A percentile compares a stretch with the other conserved stretches of the same genome.
Evolutionary conservation across 371 early-diverging fungal species (phyloP).

Genomic region (Coemansia sp.): DNA sequence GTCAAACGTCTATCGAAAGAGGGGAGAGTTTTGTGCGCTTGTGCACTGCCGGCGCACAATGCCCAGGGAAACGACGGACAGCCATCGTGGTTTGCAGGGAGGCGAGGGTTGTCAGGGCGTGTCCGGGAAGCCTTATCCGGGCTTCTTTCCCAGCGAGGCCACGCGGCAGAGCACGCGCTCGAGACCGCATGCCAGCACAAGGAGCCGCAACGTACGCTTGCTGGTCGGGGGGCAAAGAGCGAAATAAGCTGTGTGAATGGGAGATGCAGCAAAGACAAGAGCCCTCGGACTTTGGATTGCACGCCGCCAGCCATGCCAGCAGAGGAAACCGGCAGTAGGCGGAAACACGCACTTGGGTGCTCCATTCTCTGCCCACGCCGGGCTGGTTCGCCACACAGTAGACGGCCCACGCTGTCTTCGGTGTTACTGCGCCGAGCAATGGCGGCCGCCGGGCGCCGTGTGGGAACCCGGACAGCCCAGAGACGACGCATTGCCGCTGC

Average conservation of each 20-base stretch:
- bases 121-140: too few relatives aligned
- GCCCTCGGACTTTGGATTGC: too few relatives aligned
- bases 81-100: not conserved
- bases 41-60: not conserved
- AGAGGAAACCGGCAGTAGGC: not conserved
- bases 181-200: too few relatives aligned
- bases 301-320: too few relatives aligned
- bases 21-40: not conserved
- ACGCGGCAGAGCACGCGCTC: too few relatives aligned
- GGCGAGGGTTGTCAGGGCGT: too few relatives aligned
- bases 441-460: not conserved
- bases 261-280: too few relatives aligned
- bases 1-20: not conserved
- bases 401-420: not conserved
- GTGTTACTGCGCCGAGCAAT: not conserved
- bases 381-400: slow-evolving; percentile 1
- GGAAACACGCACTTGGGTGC: not conserved
- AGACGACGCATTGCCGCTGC: slow-evolving; percentile 1
- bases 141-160: too few relatives aligned
- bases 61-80: not conserved
- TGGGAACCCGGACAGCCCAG: slow-evolving; percentile 1
- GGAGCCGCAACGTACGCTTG: too few relatives aligned
- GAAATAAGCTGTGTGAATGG: too few relatives aligned
- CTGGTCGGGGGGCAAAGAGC: too few relatives aligned
- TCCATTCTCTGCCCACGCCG: slow-evolving; percentile 2